Evolutionary conservation across 495 filamentous ascomycete genomes (phyloP), one percentile per base, ranked within the genome.

Genomic region (Apodospora peruviana): DNA sequence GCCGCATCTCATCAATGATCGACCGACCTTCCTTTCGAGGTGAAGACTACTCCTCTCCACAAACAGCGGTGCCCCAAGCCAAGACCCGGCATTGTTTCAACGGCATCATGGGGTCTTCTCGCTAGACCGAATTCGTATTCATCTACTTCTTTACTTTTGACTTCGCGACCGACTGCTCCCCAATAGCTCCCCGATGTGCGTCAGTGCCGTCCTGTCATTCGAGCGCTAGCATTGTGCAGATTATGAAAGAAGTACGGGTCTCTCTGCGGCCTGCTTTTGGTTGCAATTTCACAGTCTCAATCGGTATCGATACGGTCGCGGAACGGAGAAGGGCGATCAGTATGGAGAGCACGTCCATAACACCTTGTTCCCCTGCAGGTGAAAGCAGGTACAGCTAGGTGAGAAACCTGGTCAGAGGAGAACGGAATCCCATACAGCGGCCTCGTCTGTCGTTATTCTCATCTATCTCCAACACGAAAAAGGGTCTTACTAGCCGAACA

Each of bases 391-490:
- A 63, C 55, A 40, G 45, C 39, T 35, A 51, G 40, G 40, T 48
- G 21, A 41, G 47, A 56, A 64, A 64, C 60, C 60, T 52, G 60
- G 65, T 66, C 55, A 54, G 45, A 53, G 44, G 44, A 34, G 43
- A 39, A 32, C 56, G 53, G 53, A 50, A 58, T 49, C 49, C 52
- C 38, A 50, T 51, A 50, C 57, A 16, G 29, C 27, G 43, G 44
- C 34, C 47, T 22, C 47, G 40, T 37, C 53, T 39, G 47, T 48
- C 44, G 29, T 45, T 39, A 39, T 45, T 22, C 4, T 57, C 57
- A 60, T 67, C 56, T 61, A 65, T 60, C 56, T 64, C 58, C 53
- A 59, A 65, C 62, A 41, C 18, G 3, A 56, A 18, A 14, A 14
- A 29, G 19, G 45, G 51, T 35, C 43, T 24, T 49, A 44, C 19